Conservation (phyloP, 805 yeast species). For the Kluyveromyces wickerhamii region DNA sequence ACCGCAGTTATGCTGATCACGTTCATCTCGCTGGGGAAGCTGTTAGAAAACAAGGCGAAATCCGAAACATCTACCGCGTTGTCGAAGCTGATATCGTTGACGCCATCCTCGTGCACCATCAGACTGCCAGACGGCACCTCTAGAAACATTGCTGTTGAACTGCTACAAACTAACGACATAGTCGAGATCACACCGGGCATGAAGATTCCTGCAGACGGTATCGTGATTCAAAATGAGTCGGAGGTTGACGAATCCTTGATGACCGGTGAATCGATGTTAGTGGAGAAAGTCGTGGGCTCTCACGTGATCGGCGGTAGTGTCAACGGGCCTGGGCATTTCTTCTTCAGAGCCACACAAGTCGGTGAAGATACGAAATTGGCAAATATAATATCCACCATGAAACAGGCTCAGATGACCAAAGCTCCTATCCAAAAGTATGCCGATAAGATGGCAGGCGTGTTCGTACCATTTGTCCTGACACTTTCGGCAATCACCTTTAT, state of each 20-base stretch:
- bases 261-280: slow-evolving; percentile 86
- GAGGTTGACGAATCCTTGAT: slow-evolving; percentile 84
- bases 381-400: slow-evolving; percentile 78
- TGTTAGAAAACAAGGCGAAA: slow-evolving; percentile 85
- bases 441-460: slow-evolving; percentile 74
- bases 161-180: slow-evolving; percentile 69
- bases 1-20: slow-evolving; percentile 78
- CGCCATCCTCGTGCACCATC: slow-evolving; percentile 71
- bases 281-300: slow-evolving; percentile 53
- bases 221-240: slow-evolving; percentile 65
- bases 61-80: slow-evolving; percentile 89
- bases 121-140: slow-evolving; percentile 34
- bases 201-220: slow-evolving; percentile 88
- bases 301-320: slow-evolving; percentile 83
- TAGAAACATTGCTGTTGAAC: slow-evolving; percentile 54
- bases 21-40: slow-evolving; percentile 84
- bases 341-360: slow-evolving; percentile 57
- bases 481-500: slow-evolving; percentile 61
- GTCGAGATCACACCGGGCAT: slow-evolving; percentile 79
- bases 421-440: slow-evolving; percentile 91
- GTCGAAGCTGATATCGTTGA: slow-evolving; percentile 66
- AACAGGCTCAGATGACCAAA: slow-evolving; percentile 77
- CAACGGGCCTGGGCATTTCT: slow-evolving; percentile 68
- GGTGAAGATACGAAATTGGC: slow-evolving; percentile 84
- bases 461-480: slow-evolving; percentile 67